Evolutionary conservation across 352 stramenopile species (phyloP).

Genomic region (Globisporangium sylvaticum): DNA sequence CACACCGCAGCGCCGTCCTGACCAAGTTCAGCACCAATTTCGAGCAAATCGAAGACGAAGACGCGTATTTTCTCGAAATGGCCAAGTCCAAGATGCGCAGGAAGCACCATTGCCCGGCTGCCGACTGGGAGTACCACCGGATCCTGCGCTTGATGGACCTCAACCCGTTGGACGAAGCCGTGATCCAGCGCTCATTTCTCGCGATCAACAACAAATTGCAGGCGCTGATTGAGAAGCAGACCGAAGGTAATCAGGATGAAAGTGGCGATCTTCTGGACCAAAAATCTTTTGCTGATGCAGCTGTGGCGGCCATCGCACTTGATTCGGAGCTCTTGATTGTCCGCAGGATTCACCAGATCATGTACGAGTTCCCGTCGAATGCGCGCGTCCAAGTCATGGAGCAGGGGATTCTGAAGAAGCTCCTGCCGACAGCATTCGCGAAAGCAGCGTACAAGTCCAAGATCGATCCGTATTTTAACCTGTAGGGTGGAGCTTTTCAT

Average conservation of each 20-base stretch:
- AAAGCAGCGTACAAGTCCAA: constrained; percentile 68
- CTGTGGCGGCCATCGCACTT: constrained; percentile 47
- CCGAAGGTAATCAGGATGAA: constrained; percentile 12
- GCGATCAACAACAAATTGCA: constrained; percentile 59
- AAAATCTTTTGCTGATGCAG: background rate
- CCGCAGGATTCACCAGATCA: constrained; percentile 48
- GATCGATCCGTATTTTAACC: constrained; percentile 71
- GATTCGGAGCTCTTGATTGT: constrained; percentile 53
- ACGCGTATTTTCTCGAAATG: constrained; percentile 50
- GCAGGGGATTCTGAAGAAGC: constrained; percentile 40
- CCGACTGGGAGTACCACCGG: constrained; percentile 37
- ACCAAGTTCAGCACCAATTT: constrained; percentile 36
- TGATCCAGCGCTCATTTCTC: constrained; percentile 52
- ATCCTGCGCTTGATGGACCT: constrained; percentile 55
- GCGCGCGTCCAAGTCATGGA: constrained; percentile 59
- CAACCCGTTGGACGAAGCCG: constrained; percentile 57
- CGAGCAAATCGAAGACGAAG: constrained; percentile 47
- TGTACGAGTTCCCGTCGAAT: constrained; percentile 64
- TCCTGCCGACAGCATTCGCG: constrained; percentile 62
- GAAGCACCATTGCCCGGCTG: constrained; percentile 48
- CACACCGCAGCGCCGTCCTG: constrained; percentile 15
- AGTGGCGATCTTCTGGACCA: constrained; percentile 11
- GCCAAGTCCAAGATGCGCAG: constrained; percentile 51
- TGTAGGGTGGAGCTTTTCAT: constrained; percentile 21
- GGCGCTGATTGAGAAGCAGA: constrained; percentile 16